These are phyloP conservation scores for Metarhizium humberi DNA, from an alignment of 2,329 filamentous ascomycete species.

Conservation along the genomic window DNA sequence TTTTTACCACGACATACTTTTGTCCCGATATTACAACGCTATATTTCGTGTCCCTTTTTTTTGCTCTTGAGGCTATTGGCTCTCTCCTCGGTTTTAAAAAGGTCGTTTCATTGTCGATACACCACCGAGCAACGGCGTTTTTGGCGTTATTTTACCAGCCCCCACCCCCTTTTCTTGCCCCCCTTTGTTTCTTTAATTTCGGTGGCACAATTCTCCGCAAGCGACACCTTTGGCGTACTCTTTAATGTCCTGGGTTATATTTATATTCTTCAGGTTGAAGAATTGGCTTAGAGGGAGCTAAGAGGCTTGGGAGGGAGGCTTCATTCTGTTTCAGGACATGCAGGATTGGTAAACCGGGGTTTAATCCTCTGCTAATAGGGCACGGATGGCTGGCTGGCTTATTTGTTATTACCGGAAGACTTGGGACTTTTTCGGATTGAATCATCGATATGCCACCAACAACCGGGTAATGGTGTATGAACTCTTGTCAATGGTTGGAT, in stretches of 20 bases:
- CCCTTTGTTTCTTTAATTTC: neutral
- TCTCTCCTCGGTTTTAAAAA: neutral
- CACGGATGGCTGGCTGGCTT: neutral
- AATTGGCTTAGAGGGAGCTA: neutral
- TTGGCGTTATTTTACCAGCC: neutral
- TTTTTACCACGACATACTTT: neutral
- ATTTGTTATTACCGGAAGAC: neutral
- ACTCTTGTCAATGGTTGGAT: neutral
- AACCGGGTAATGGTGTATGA: neutral
- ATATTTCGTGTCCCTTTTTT: slow-evolving; percentile 10
- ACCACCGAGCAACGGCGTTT: slow-evolving; percentile 23
- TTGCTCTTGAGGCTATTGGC: neutral
- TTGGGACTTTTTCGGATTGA: neutral
- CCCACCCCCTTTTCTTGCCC: neutral
- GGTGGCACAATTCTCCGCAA: neutral
- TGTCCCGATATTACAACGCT: neutral
- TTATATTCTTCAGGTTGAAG: neutral
- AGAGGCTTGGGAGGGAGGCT: neutral
- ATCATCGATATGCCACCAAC: neutral
- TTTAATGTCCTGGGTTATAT: neutral
- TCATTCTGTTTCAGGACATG: neutral
- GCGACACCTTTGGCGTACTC: neutral
- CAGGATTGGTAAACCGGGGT: neutral
- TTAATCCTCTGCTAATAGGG: neutral
- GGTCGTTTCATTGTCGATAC: slow-evolving; percentile 3